phyloP scores from a whole-genome alignment of 805 yeast species.

The Candida alai region DNA sequence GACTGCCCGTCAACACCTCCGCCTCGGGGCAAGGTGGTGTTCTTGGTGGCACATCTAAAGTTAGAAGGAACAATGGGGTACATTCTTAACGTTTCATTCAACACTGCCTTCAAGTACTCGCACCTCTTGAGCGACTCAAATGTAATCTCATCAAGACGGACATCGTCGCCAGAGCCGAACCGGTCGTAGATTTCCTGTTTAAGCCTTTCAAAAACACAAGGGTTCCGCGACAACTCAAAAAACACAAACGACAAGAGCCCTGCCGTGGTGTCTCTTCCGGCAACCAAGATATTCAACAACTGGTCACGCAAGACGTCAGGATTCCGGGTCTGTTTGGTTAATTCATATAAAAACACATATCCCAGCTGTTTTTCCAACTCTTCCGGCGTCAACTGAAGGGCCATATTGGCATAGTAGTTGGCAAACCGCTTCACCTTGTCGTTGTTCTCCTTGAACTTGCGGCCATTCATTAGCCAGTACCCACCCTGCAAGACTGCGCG shows the following conservation, averaged over 20 bases:
- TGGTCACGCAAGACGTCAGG: conserved; percentile 36
- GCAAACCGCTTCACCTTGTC: conserved; percentile 25
- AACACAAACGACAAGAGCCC: conserved; percentile 33
- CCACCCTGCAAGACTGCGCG: conserved; percentile 23
- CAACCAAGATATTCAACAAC: conserved; percentile 36
- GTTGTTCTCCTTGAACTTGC: conserved; percentile 20
- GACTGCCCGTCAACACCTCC: conserved; percentile 27
- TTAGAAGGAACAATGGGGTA: conserved; percentile 34
- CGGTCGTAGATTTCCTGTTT: conserved; percentile 23
- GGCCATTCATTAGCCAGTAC: conserved; percentile 22
- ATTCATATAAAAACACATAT: conserved; percentile 35
- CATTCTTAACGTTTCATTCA: conserved; percentile 34
- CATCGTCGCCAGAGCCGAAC: conserved; percentile 32
- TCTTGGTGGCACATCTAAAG: conserved; percentile 25
- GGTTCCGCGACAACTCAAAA: conserved; percentile 33
- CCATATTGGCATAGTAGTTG: conserved; percentile 27
- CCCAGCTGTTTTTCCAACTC: conserved; percentile 28
- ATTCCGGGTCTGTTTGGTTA: conserved; percentile 34
- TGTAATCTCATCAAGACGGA: conserved; percentile 26
- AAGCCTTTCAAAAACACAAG: conserved; percentile 27
- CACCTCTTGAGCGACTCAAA: conserved; percentile 38
- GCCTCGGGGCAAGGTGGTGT: conserved; percentile 30
- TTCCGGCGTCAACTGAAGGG: conserved; percentile 20
- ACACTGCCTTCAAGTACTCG: conserved; percentile 34
- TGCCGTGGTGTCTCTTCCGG: conserved; percentile 43